A percentile compares a stretch with the other conserved stretches of the same genome.
These are phyloP conservation scores for Cladorrhinum sp. DNA, from an alignment of 2,329 filamentous ascomycete genomes.

Conservation along the genomic window DNA sequence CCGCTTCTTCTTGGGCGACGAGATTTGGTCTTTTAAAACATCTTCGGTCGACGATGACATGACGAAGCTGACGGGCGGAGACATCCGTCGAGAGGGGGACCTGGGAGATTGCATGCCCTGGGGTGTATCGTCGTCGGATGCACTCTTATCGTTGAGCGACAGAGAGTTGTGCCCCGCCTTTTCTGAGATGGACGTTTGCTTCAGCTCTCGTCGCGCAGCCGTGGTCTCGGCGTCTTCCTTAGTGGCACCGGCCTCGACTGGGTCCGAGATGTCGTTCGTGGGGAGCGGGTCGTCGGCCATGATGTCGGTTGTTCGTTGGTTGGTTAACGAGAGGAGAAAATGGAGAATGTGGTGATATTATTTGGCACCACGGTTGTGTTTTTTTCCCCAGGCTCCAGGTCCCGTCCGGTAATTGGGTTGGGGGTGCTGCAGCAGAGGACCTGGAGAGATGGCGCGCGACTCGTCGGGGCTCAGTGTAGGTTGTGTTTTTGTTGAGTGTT, in stretches of 20 bases:
- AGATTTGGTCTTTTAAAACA: slow-evolving; percentile 47
- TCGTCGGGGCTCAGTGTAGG: neutral
- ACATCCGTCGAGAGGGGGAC: slow-evolving; percentile 28
- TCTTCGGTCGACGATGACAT: slow-evolving; percentile 36
- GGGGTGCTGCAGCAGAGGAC: neutral
- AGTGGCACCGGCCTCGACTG: slow-evolving; percentile 31
- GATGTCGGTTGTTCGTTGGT: slow-evolving; percentile 24
- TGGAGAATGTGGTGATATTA: neutral
- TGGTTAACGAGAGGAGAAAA: neutral
- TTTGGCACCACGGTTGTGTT: neutral
- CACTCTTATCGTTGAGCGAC: slow-evolving; percentile 30
- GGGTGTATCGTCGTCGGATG: slow-evolving; percentile 30
- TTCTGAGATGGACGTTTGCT: slow-evolving; percentile 62
- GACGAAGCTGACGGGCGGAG: slow-evolving; percentile 36
- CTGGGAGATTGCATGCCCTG: slow-evolving; percentile 19
- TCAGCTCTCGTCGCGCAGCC: slow-evolving; percentile 61
- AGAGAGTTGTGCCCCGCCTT: slow-evolving; percentile 31
- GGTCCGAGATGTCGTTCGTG: slow-evolving; percentile 40
- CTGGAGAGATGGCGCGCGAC: neutral
- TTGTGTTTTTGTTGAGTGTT: neutral
- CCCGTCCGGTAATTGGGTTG: no score
- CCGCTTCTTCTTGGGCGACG: slow-evolving; percentile 66
- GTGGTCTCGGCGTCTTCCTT: slow-evolving; percentile 63
- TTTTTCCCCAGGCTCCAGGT: neutral
- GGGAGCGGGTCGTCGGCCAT: slow-evolving; percentile 47